Base-by-base conservation (phyloP, 2,329 filamentous ascomycete species). In the Fragosphaeria purpurea region DNA sequence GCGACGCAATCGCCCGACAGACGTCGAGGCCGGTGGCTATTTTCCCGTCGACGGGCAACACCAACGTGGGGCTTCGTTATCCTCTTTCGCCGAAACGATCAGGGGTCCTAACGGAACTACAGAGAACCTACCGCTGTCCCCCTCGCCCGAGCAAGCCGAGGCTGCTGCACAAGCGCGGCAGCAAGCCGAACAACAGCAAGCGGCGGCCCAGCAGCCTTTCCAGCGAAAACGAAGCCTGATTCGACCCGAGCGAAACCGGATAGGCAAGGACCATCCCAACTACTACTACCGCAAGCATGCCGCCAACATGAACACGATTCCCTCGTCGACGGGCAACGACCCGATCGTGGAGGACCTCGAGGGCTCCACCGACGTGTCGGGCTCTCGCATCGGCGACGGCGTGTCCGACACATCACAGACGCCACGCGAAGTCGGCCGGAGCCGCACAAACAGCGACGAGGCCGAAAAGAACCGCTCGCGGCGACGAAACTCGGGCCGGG, bases 281-380 rank as follows among this genome's bases (percentile, higher is more conserved):
- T 98, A 96, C 63, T 80, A 96, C 69, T 98, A 98, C 68, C 83
- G 88, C 58, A 86, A 95, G 65, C 90, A 95, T 78, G 89, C 94
- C 8, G 86, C 89, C 60, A 86, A 91, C 57, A 96, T 98, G 89
- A 77, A 84, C 50, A 85, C 89, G 5, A 75, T 88, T 57, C 93
- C 94, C 1, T 97, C 93, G 0, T 86, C 88, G 6, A 97, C 93
- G 0, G 93, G 93, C 54, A 86, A 95, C 59, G 90, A 97, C 60
- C 88, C 90, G 3, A 80, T 95, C 48, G 68, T 86, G 50, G 91
- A 96, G 66, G 85, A 88, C 53, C 67, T 86, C 22, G 86, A 86
- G 51, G 83, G 75, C 53, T 78, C 77, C 30, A 83, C 74, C 40
- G 70, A 83, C 61, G 63, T 69, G 40, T 53, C 53, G 6, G 53